Conservation (phyloP, 495 filamentous ascomycete species). For the Podospora comata region DNA sequence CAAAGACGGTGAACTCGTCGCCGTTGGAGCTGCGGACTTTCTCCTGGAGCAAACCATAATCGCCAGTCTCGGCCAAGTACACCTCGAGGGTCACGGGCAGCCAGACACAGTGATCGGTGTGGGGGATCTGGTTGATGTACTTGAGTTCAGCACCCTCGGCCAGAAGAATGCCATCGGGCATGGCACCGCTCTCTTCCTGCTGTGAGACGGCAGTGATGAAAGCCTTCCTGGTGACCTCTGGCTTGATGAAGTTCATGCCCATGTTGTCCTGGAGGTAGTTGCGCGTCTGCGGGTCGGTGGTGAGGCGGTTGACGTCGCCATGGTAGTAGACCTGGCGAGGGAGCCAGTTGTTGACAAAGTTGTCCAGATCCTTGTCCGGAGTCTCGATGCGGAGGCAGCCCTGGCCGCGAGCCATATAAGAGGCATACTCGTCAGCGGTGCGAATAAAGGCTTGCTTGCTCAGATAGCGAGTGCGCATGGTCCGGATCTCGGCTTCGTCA, state of each 20-base stretch:
- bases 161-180: constrained; percentile 56
- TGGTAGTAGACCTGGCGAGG: constrained; percentile 57
- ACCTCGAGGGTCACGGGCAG: constrained; percentile 51
- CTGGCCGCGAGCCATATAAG: constrained; percentile 47
- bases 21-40: constrained; percentile 40
- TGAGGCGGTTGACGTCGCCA: constrained; percentile 56
- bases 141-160: constrained; percentile 54
- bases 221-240: constrained; percentile 45
- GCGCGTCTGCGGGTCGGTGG: constrained; percentile 56
- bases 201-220: constrained; percentile 50
- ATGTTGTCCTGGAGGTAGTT: constrained; percentile 60
- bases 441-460: constrained; percentile 47
- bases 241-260: constrained; percentile 58
- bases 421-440: constrained; percentile 44
- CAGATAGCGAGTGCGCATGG: constrained; percentile 49
- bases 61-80: constrained; percentile 53
- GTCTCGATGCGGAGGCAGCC: constrained; percentile 53
- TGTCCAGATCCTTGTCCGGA: constrained; percentile 53
- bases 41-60: constrained; percentile 50
- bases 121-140: constrained; percentile 58
- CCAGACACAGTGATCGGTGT: constrained; percentile 59
- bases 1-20: constrained; percentile 49
- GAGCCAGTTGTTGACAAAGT: constrained; percentile 59
- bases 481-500: constrained; percentile 47
- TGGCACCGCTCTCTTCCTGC: constrained; percentile 52